A percentile compares a stretch with the other conserved stretches of the same genome.
Conservation (phyloP, 2,329 filamentous ascomycete species). For the Ascocoryne sarcoides region DNA sequence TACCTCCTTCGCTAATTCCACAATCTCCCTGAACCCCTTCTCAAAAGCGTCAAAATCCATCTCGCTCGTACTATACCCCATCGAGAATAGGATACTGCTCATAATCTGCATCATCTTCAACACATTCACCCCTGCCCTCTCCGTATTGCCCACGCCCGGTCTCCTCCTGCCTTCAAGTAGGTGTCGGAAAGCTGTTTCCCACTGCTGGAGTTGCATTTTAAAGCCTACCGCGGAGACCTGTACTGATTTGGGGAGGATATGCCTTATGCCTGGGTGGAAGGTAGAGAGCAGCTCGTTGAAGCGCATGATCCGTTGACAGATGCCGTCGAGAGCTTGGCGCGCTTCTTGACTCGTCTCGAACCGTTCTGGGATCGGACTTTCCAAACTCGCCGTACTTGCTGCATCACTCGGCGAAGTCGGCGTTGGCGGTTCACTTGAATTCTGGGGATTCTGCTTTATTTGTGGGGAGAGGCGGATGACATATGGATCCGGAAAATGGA, state of each 20-base stretch:
- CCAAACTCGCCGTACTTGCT: constrained; percentile 13
- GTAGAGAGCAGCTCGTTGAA: constrained; percentile 49
- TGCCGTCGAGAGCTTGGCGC: constrained; percentile 45
- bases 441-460: constrained; percentile 4
- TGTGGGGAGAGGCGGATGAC: constrained; percentile 44
- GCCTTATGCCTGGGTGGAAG: constrained; percentile 35
- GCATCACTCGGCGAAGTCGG: constrained; percentile 36
- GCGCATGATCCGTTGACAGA: constrained; percentile 47
- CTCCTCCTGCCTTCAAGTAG: constrained; percentile 41
- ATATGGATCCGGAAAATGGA: constrained; percentile 55
- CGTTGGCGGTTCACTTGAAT: constrained; percentile 22
- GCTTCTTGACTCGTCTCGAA: constrained; percentile 47
- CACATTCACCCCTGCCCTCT: constrained; percentile 51
- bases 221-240: constrained; percentile 31
- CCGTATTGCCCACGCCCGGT: constrained; percentile 39
- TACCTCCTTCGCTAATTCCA: constrained; percentile 49
- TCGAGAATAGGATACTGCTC: constrained; percentile 46
- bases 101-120: constrained; percentile 56
- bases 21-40: constrained; percentile 44
- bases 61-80: constrained; percentile 52
- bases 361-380: constrained; percentile 17
- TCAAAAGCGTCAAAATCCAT: constrained; percentile 48
- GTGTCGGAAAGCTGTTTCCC: constrained; percentile 47
- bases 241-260: constrained; percentile 34
- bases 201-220: constrained; percentile 42